Evolutionary conservation across 495 filamentous ascomycete species (phyloP), one percentile per base, ranked within the genome.

Genomic region (Hyaloscypha hepaticicola): DNA sequence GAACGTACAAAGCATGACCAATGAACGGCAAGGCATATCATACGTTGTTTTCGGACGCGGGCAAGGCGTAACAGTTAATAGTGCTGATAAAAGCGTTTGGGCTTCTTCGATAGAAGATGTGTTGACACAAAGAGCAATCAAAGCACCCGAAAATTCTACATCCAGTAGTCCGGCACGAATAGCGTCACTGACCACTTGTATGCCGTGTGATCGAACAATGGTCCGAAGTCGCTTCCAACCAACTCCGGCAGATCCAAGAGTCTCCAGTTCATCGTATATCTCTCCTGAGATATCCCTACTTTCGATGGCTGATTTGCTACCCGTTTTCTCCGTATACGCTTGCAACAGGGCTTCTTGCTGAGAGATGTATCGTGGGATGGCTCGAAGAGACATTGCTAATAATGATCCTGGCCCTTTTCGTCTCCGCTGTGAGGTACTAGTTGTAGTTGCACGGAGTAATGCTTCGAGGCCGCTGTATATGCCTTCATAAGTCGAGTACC

Each of bases 221-320:
- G 83, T 77, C 57, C 83, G 82, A 0, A 93, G 77, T 61, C 85
- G 83, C 38, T 75, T 83, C 89, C 90, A 92, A 31, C 89, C 88
- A 41, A 65, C 69, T 3, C 77, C 76, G 49, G 74, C 74, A 9
- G 82, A 77, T 56, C 87, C 87, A 26, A 85, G 74, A 0, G 77
- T 69, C 67, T 92, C 89, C 31, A 93, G 71, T 58, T 92, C 86
- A 33, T 81, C 83, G 69, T 91, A 92, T 50, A 91, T 82, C 9
- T 81, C 72, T 3, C 76, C 75, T 1, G 80, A 77, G 5, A 77
- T 70, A 33, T 78, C 68, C 38, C 75, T 70, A 4, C 63, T 72
- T 34, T 77, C 67, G 11, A 80, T 66, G 0, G 74, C 74, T 16
- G 77, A 76, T 31, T 77, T 73, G 6, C 72, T 76, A 6, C 77